A percentile compares a stretch with the other conserved stretches of the same genome.
Evolutionary conservation across 2,329 filamentous ascomycete species (phyloP).

Genomic region (Corinectria fuckeliana): DNA sequence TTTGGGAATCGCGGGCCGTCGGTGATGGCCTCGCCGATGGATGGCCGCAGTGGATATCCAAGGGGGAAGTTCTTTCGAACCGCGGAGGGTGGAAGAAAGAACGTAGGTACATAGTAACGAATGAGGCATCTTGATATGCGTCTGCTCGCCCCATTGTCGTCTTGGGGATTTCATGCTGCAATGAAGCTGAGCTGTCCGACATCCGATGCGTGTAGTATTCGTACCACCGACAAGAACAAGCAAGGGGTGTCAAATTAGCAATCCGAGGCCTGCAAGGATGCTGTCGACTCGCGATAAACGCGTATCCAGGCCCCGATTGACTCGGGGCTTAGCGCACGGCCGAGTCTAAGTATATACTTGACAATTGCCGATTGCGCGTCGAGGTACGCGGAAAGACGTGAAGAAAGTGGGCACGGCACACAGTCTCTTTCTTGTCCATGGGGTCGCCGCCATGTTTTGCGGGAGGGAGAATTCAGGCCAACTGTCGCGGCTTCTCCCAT

Average conservation of each 20-base stretch:
- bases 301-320: constrained; percentile 10
- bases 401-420: not conserved
- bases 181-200: not conserved
- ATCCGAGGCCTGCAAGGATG: not conserved
- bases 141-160: not conserved
- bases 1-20: not conserved
- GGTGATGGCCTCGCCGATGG: not conserved
- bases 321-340: not conserved
- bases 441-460: not conserved
- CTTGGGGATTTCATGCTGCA: not conserved
- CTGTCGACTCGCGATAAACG: constrained; percentile 6
- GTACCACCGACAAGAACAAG: not conserved
- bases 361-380: constrained; percentile 14
- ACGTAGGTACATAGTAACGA: no score
- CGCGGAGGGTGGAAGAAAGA: not conserved
- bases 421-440: not conserved
- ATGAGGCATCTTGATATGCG: constrained; percentile 10
- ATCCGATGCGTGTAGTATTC: no score
- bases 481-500: not conserved
- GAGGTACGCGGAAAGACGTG: not conserved
- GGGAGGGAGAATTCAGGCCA: no score
- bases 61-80: constrained; percentile 1
- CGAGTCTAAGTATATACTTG: no score
- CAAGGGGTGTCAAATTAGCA: not conserved
- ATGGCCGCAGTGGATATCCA: not conserved